Conservation (phyloP, 2,329 filamentous ascomycete genomes). For the Malbranchea cinnamomea region DNA sequence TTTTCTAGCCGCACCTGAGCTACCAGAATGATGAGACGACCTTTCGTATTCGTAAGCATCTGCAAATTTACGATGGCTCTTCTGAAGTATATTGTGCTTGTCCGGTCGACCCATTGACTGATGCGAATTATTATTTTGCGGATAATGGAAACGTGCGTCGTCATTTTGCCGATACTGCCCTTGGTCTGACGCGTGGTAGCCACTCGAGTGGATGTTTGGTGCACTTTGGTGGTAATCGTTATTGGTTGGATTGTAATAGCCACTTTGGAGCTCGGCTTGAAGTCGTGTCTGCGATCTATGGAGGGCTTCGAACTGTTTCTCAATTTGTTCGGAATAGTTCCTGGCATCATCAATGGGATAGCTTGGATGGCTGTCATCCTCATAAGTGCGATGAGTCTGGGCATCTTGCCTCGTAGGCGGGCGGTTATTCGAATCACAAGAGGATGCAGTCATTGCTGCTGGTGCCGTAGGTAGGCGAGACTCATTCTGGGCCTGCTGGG, state of each 20-base stretch:
- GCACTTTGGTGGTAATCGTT: slow-evolving; percentile 14
- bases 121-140: slow-evolving; percentile 24
- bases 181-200: slow-evolving; percentile 6
- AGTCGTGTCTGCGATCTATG: no score
- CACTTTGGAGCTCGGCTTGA: slow-evolving; percentile 17
- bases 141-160: no score
- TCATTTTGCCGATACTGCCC: slow-evolving; percentile 17
- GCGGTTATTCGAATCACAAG: slow-evolving; percentile 3
- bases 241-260: slow-evolving; percentile 5
- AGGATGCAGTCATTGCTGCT: slow-evolving; percentile 4
- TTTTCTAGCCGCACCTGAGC: slow-evolving; percentile 70
- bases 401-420: no score
- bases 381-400: no score
- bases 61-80: slow-evolving; percentile 70
- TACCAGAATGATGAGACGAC: slow-evolving; percentile 55
- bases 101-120: slow-evolving; percentile 24
- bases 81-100: slow-evolving; percentile 52
- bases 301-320: slow-evolving; percentile 26
- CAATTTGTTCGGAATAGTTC: slow-evolving; percentile 27
- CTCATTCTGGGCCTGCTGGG: slow-evolving; percentile 8
- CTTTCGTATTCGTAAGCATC: slow-evolving; percentile 71
- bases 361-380: not conserved
- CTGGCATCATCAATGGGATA: slow-evolving; percentile 13
- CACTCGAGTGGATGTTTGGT: slow-evolving; percentile 18
- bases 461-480: slow-evolving; percentile 25